Base-by-base conservation (phyloP, 768 basidiomycete species). In the Asterophora parasitica region DNA sequence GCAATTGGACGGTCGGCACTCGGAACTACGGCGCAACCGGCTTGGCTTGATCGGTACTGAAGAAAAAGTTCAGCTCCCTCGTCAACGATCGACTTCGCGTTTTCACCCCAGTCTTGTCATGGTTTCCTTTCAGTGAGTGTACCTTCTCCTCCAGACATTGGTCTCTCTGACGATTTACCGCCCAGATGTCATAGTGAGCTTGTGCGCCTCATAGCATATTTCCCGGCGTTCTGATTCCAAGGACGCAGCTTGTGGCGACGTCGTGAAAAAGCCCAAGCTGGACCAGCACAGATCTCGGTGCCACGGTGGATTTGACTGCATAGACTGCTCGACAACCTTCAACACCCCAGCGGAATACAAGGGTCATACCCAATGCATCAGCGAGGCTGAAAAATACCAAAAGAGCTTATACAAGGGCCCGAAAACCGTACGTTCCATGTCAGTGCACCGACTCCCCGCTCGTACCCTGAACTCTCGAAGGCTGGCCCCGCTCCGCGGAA, bases 331-430 rank as follows among this genome's bases (percentile, higher is more conserved):
- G n/a, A 85, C 75, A 42, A 86, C 88, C 0, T 96, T 95, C 67
- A 69, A 78, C 19, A 75, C 77, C 6, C 88, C 89, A 2, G 72
- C 73, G 7, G 81, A 92, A 50, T 95, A 82, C 73, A 92, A 90
- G 65, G 70, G 67, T 0, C 88, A 96, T 61, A 93, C 87, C 8
- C 72, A 78, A 26, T 96, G 93, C 64, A 82, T 96, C 36, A 82
- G 77, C 51, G 93, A 96, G 66, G 93, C 89, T 2, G 89, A 96
- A 65, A 96, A 95, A 63, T 95, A 96, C 60, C 81, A 96, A 70
- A 91, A 91, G 65, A 69, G 75, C 42, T 61, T 93, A 48, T 94
- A 92, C 64, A 91, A 87, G 59, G 91, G 88, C 7, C 77, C 81
- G 0, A 88, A 86, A 71, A 74, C 66, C n/a, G 69, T 71, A 50